Evolutionary conservation across 1,139 yeast species (phyloP), one percentile per base, ranked within the genome.

Genomic region (Yarrowia galli): DNA sequence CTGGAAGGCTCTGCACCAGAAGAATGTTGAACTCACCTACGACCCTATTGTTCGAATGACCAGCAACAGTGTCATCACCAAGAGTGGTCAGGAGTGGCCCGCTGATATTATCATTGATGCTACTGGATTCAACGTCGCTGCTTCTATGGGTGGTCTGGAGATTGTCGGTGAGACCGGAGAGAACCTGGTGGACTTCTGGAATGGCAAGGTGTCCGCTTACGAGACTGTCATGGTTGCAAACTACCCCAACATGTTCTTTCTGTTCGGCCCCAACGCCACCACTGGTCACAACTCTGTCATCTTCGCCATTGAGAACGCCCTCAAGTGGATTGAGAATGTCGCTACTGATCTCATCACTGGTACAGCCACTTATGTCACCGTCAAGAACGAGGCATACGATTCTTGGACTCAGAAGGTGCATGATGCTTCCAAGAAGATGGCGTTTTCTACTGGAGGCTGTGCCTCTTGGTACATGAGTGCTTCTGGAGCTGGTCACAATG

Each of bases 81-180:
- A 68, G 48, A 71, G 71, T 40, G 75, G 75, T 28, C 67, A 68
- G 23, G 69, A 70, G 9, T 71, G 70, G 66, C 74, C 75, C 49
- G 69, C 75, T 64, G 79, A 76, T 65, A 66, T 74, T 18, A 68
- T 76, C 58, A 66, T 75, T 18, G 72, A 74, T 35, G 78, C 78
- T 12, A 76, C 79, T 12, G 79, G 79, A 10, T 70, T 69, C 48
- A 58, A 69, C 20, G 60, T 65, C 7, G 38, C 66, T 9, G 58
- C 69, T 38, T 43, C 68, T 18, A 68, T 20, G 72, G 71, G 48
- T 45, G 46, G 48, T 38, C 51, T 42, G 46, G 46, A 18, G 54
- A 68, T 36, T 65, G 61, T 43, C 65, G 72, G 72, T 8, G 48
- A 22, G 51, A 65, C 22, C 68, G 69, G 46, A 69, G 72, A 32